Percentiles rank a stretch among this genome's conserved stretches.
phyloP scores from a whole-genome alignment of 176 grass and related monocot species.

The Urochloa ruziziensis region DNA sequence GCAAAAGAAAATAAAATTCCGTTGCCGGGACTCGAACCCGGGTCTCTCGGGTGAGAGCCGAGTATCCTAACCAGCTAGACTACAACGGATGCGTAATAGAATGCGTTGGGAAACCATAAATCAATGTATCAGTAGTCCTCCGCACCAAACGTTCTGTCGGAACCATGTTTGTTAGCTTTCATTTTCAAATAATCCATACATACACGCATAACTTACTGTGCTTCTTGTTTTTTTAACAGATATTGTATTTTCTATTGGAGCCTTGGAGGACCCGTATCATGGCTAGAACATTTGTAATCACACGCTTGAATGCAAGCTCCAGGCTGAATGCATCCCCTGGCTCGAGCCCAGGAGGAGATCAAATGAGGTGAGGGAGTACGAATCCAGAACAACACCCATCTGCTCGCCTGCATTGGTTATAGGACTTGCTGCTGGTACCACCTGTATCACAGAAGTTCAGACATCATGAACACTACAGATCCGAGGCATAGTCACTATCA shows the following conservation, averaged over 20 bases:
- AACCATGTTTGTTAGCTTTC: background rate
- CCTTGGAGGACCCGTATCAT: background rate
- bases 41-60: constrained; percentile 96
- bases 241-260: background rate
- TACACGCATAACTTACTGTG: background rate
- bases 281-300: background rate
- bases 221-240: background rate
- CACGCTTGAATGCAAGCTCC: constrained; percentile 22
- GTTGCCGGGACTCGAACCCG: constrained; percentile 95
- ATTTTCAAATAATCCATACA: background rate
- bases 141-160: too few species aligned
- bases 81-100: background rate
- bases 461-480: background rate
- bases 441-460: constrained; percentile 49
- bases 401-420: constrained; percentile 58
- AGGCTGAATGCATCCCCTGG: background rate
- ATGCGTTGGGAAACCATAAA: rapidly evolving
- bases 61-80: constrained; percentile 83
- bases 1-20: constrained; percentile 27
- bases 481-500: constrained; percentile 1
- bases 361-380: constrained; percentile 74
- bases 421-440: constrained; percentile 50
- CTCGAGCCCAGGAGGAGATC: constrained; percentile 54
- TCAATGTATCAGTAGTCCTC: too few species aligned
- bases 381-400: constrained; percentile 54